Evolutionary conservation across 805 yeast genomes (phyloP).

Genomic region (Scheffersomyces spartinae): DNA sequence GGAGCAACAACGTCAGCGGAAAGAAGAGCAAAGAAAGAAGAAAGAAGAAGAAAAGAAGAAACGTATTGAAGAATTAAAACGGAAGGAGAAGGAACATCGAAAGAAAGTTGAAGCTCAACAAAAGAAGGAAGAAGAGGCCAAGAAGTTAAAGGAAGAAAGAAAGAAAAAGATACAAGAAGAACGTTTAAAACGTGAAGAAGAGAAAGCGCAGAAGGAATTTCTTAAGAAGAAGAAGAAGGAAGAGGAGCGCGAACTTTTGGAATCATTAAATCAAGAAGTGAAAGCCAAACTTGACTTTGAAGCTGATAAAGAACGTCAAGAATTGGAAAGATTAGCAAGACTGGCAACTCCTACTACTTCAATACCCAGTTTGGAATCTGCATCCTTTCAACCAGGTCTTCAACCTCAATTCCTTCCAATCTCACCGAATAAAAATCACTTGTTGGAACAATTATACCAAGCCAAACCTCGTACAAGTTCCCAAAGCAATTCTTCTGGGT

Average conservation of each 20-base stretch:
- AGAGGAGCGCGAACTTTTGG: constrained; percentile 6
- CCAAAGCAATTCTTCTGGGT: not conserved
- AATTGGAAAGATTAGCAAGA: too few relatives aligned
- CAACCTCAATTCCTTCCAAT: too few relatives aligned
- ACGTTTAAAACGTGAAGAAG: constrained; percentile 5
- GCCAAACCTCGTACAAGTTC: constrained; percentile 15
- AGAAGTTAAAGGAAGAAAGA: constrained; percentile 12
- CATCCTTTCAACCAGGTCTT: too few relatives aligned
- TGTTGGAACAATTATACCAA: constrained; percentile 23
- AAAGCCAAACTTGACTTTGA: too few relatives aligned
- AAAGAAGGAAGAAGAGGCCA: constrained; percentile 17
- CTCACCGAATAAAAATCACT: constrained; percentile 9
- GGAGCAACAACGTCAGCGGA: constrained; percentile 26
- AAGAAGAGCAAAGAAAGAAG: constrained; percentile 26
- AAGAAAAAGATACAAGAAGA: constrained; percentile 6
- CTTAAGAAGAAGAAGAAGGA: constrained; percentile 7
- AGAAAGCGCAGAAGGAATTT: constrained; percentile 4
- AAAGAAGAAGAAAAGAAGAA: constrained; percentile 40
- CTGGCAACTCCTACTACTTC: too few relatives aligned
- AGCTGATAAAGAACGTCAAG: too few relatives aligned
- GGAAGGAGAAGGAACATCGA: constrained; percentile 20
- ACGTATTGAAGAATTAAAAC: constrained; percentile 22
- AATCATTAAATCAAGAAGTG: too few relatives aligned
- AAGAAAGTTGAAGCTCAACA: constrained; percentile 18
- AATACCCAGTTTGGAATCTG: too few relatives aligned